A percentile compares a stretch with the other conserved stretches of the same genome.
phyloP scores from a whole-genome alignment of 2,329 filamentous ascomycete species.

The Ophiostoma piceae region DNA sequence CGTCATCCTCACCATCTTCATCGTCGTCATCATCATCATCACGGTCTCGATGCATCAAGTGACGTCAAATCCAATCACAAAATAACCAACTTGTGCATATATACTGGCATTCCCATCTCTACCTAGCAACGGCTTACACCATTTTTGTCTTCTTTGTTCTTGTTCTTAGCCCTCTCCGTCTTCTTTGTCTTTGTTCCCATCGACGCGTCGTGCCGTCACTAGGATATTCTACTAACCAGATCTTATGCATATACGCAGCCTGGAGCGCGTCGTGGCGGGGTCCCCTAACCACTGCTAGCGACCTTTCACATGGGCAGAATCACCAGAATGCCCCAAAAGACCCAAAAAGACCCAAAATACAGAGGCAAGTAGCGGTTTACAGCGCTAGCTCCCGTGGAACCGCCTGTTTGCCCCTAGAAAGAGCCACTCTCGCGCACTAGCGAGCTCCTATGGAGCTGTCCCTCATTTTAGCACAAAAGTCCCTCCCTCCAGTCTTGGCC shows the following conservation, averaged over 20 bases:
- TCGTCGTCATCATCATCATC: background rate
- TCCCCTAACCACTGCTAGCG: background rate
- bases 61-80: background rate
- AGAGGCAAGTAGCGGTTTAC: constrained; percentile 10
- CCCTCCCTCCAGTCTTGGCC: background rate
- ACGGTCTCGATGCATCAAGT: background rate
- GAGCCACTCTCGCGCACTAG: background rate
- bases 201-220: constrained; percentile 5
- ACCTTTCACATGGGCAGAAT: background rate
- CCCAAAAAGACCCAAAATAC: background rate
- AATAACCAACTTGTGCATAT: background rate
- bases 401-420: constrained; percentile 1
- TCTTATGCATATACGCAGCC: background rate
- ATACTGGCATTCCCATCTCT: background rate
- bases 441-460: background rate
- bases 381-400: constrained; percentile 13
- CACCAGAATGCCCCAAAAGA: background rate
- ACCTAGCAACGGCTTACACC: background rate
- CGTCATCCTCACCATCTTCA: background rate
- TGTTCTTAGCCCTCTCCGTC: background rate
- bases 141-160: background rate
- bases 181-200: background rate
- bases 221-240: background rate
- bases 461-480: background rate
- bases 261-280: background rate